phyloP scores from a whole-genome alignment of 192 early-diverging fungal species.

The Rhizophagus sp. region DNA sequence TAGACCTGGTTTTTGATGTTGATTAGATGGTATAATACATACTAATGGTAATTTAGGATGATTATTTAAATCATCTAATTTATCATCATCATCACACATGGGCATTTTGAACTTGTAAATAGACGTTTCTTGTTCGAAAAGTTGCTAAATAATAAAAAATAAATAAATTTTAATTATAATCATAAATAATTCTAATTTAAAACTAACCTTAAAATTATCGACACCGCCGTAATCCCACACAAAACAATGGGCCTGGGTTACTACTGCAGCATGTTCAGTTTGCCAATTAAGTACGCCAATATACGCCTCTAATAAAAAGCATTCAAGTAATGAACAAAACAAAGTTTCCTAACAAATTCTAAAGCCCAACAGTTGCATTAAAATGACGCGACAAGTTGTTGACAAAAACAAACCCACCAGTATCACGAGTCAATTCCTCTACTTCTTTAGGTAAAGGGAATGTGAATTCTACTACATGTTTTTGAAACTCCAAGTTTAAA shows the following conservation, averaged over 20 bases:
- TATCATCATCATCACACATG: neutral
- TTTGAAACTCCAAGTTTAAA: neutral
- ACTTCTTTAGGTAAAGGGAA: neutral
- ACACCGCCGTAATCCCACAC: constrained; percentile 21
- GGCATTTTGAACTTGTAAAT: constrained; percentile 17
- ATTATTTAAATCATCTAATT: neutral
- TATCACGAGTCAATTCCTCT: neutral
- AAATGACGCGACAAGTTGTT: neutral
- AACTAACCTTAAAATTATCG: constrained; percentile 2
- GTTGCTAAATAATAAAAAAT: constrained; percentile 7
- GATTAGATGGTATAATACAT: constrained; percentile 19
- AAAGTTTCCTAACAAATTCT: neutral
- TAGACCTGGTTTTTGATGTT: constrained; percentile 10
- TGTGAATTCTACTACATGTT: neutral
- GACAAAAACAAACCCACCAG: constrained; percentile 1
- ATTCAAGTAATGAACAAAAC: neutral
- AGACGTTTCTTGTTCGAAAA: neutral
- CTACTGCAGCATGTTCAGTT: constrained; percentile 1
- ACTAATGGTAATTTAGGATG: constrained; percentile 25
- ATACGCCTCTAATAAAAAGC: constrained; percentile 8
- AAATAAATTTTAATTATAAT: neutral
- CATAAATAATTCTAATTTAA: neutral
- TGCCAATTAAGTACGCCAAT: constrained; percentile 2
- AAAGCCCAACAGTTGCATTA: neutral
- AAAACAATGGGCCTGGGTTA: constrained; percentile 5